A percentile compares a stretch with the other conserved stretches of the same genome.
These are phyloP conservation scores for Clarireedia hainanense DNA, from an alignment of 2,329 filamentous ascomycete genomes.

Conservation along the genomic window DNA sequence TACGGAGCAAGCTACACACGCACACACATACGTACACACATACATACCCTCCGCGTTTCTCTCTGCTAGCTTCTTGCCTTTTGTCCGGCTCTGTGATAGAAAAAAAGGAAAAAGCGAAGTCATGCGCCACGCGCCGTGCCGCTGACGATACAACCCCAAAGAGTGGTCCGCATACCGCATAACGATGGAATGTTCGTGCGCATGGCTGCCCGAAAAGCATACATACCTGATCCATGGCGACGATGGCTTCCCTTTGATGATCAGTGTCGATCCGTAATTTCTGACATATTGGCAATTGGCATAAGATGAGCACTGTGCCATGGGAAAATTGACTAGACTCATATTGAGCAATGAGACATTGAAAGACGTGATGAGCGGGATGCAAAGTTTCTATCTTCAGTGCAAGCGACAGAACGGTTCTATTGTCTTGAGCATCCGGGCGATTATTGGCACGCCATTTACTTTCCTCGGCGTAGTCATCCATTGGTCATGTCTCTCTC, in stretches of 20 bases:
- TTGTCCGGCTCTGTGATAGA: slow-evolving; percentile 4
- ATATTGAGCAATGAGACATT: slow-evolving; percentile 3
- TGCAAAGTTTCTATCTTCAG: not conserved
- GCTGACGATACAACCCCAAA: slow-evolving; percentile 17
- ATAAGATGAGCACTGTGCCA: not conserved
- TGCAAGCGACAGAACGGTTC: not conserved
- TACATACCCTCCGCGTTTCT: too few species aligned
- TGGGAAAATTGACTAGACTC: not conserved
- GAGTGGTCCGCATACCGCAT: slow-evolving; percentile 9
- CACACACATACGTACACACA: too few species aligned
- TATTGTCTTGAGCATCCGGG: not conserved
- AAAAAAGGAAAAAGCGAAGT: slow-evolving; percentile 8
- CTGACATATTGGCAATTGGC: not conserved
- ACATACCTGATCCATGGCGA: slow-evolving; percentile 20
- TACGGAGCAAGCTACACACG: not conserved
- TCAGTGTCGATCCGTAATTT: slow-evolving; percentile 4
- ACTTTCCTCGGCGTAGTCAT: not conserved
- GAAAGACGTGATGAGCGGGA: slow-evolving; percentile 2
- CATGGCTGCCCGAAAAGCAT: slow-evolving; percentile 26
- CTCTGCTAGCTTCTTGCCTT: not conserved
- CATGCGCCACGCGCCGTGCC: slow-evolving; percentile 19
- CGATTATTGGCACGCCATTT: slow-evolving; percentile 9
- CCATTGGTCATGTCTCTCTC: slow-evolving; percentile 8
- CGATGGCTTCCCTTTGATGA: slow-evolving; percentile 7
- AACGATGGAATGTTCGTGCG: slow-evolving; percentile 14